A percentile compares a stretch with the other conserved stretches of the same genome.
Conservation (phyloP, 441 rosid genomes). For the Euphorbia celastroides region DNA sequence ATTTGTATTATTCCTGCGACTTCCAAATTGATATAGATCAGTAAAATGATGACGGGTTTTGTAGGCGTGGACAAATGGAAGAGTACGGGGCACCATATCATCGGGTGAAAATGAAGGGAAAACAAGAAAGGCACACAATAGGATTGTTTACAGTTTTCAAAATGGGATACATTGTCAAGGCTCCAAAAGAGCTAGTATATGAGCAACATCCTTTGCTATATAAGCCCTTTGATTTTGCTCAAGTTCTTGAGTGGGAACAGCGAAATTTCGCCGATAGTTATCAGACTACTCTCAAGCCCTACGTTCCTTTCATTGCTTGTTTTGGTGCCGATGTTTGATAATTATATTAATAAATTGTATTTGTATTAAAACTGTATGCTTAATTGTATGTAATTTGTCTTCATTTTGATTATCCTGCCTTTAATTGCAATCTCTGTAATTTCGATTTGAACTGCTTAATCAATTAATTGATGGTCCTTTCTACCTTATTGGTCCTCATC, state of each 20-base stretch:
- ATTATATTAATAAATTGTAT: too few relatives aligned
- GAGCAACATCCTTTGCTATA: conserved; percentile 22
- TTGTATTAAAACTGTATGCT: too few relatives aligned
- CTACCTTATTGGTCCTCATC: too few relatives aligned
- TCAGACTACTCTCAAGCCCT: neutral
- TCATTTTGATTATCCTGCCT: too few relatives aligned
- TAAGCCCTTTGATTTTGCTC: conserved; percentile 22
- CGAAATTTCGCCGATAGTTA: neutral
- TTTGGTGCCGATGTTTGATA: conserved; percentile 13
- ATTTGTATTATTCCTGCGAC: too few relatives aligned
- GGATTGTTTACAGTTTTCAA: conserved; percentile 17
- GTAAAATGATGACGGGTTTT: too few relatives aligned
- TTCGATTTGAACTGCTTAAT: too few relatives aligned
- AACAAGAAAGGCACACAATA: conserved; percentile 5
- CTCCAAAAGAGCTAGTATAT: conserved; percentile 22
- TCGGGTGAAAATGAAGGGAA: conserved; percentile 18
- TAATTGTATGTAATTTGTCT: too few relatives aligned
- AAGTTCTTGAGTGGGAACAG: conserved; percentile 1
- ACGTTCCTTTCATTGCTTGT: conserved; percentile 13
- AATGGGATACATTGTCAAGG: conserved; percentile 7
- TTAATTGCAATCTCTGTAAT: too few relatives aligned
- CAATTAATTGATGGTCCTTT: too few relatives aligned
- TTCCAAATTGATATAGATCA: too few relatives aligned
- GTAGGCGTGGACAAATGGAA: conserved; percentile 23
- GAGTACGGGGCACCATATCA: conserved; percentile 13